Conservation (phyloP, 2,329 filamentous ascomycete genomes). For the Alternaria alternata region DNA sequence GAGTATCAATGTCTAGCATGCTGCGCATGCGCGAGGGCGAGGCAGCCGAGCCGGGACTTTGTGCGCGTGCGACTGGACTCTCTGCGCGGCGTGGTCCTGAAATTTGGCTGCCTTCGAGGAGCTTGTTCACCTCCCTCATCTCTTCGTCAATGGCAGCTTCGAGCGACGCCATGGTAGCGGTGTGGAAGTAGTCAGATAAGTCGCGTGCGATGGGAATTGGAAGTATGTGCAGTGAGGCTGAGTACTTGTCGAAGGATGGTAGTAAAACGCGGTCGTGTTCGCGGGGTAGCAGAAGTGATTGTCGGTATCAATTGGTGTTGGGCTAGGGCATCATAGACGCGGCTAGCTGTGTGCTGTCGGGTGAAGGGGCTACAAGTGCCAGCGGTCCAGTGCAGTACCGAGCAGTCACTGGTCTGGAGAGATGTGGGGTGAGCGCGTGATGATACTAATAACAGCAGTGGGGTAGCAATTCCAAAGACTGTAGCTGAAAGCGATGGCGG, state of each 20-base stretch:
- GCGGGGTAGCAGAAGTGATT: constrained; percentile 30
- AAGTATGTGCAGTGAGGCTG: background rate
- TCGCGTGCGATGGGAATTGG: constrained; percentile 14
- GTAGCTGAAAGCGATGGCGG: constrained; percentile 35
- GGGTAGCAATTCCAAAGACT: constrained; percentile 33
- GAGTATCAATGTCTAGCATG: constrained; percentile 50
- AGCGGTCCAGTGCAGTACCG: constrained; percentile 15
- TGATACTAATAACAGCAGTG: constrained; percentile 32
- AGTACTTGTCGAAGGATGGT: constrained; percentile 1
- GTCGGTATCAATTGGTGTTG: constrained; percentile 21
- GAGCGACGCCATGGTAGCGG: constrained; percentile 68
- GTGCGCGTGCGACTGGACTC: constrained; percentile 59
- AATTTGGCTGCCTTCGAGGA: constrained; percentile 64
- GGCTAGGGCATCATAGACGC: constrained; percentile 32
- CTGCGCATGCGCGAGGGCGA: constrained; percentile 71
- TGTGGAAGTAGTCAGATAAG: constrained; percentile 5
- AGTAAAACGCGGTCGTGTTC: constrained; percentile 24
- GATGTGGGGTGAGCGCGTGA: constrained; percentile 31
- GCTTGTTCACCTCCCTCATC: constrained; percentile 73
- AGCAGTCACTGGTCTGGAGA: constrained; percentile 17
- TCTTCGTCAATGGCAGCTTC: constrained; percentile 81
- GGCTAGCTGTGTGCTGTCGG: constrained; percentile 14
- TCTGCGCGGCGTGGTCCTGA: constrained; percentile 33
- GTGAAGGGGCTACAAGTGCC: constrained; percentile 15
- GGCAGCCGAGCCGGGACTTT: constrained; percentile 57